Conservation (phyloP, 495 filamentous ascomycete species). For the Antarctomyces pellizariae region DNA sequence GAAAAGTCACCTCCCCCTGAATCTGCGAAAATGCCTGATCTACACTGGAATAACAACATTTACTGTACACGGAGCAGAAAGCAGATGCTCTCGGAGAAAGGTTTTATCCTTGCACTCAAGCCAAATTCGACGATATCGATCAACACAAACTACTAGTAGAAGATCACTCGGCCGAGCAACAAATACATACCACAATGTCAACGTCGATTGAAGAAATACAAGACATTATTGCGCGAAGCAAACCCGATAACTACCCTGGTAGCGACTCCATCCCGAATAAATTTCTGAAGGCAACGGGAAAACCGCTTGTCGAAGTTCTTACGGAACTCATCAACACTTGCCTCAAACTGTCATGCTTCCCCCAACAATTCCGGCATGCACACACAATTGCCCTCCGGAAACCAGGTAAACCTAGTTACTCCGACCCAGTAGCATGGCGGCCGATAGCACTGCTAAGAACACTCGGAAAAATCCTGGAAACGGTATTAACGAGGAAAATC, state of each 20-base stretch:
- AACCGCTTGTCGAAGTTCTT: background rate
- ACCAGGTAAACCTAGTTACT: conserved; percentile 9
- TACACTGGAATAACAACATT: background rate
- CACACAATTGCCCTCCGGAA: conserved; percentile 14
- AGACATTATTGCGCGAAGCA: background rate
- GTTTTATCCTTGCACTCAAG: conserved; percentile 10
- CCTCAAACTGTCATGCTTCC: conserved; percentile 8
- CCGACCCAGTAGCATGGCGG: conserved; percentile 10
- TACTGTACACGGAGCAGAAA: conserved; percentile 5
- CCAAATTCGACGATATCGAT: conserved; percentile 7
- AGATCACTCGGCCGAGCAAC: background rate
- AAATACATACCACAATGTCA: background rate
- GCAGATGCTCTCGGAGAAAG: conserved; percentile 3
- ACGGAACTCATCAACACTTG: conserved; percentile 9
- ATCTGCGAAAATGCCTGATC: background rate
- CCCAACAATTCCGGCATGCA: conserved; percentile 9
- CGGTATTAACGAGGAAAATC: conserved; percentile 8
- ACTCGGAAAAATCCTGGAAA: conserved; percentile 14
- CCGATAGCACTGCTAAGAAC: conserved; percentile 14
- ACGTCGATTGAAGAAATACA: background rate
- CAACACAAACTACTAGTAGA: background rate
- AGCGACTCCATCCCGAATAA: background rate
- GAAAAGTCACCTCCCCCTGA: conserved; percentile 3
- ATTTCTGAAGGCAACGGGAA: background rate
- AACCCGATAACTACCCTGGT: background rate